Base-by-base conservation (phyloP, 1,284 basidiomycete species). In the Trichosporon coremiiforme region DNA sequence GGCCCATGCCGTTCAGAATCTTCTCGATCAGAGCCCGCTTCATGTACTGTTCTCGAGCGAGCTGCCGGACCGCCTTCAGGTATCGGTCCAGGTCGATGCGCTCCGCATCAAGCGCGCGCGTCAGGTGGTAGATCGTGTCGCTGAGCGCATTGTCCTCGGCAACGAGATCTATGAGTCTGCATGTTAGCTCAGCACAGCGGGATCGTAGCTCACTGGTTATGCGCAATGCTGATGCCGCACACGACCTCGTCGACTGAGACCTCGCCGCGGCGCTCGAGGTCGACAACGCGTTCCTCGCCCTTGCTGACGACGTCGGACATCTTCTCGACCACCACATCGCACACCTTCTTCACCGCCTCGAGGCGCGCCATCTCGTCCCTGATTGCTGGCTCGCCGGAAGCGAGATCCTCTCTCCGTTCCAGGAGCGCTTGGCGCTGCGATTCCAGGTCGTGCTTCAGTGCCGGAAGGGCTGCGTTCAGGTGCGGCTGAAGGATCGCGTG, bases 81-180 rank as follows among this genome's bases (percentile, higher is more conserved):
- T 95, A 97, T 60, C 91, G 88, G 80, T 97, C 94, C 70, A 97
- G 87, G 85, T 98, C 95, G 74, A 97, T 90, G 68, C 93, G 88
- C 9, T 96, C 95, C 60, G 91, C 87, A 79, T 96, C 96, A 73
- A 99, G 86, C 2, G 95, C 96, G 69, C 95, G 89, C 69, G 95
- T 94, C 66, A 99, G 88, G 81, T 99, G 95, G 84, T 98, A 99
- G 71, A 98, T 91, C 31, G 96, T 96, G 83, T 99, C 97, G 82
- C 98, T 95, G 77, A 99, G 94, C 0, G 96, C 95, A 76, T 95
- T 95, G 82, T 99, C 97, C 82, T 99, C 97, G n/a, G 97, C 95
- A 6, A 98, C 90, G 29, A 99, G 87, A 80, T 97, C 93, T 74
- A 98, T 89, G 31, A 99, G 85, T 83, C 95, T 98, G 79, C 1